These are phyloP conservation scores for Boletus huronensis DNA, from an alignment of 768 basidiomycete species.

Conservation along the genomic window DNA sequence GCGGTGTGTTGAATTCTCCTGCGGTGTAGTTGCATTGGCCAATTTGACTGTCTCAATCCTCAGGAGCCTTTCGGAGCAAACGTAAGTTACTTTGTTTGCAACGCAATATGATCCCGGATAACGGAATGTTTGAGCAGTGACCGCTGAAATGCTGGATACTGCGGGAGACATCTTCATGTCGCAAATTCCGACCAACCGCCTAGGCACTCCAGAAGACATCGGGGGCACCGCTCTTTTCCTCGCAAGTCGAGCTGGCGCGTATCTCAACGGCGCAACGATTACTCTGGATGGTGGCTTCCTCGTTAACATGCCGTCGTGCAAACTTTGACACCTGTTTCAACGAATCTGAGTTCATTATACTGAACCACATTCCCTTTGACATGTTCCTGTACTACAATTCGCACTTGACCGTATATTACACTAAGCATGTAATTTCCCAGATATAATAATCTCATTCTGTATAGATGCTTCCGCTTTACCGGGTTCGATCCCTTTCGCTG, in stretches of 20 bases:
- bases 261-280: slow-evolving; percentile 62
- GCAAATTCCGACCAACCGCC: slow-evolving; percentile 46
- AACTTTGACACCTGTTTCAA: slow-evolving; percentile 23
- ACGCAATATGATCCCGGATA: neutral
- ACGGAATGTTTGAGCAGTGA: slow-evolving; percentile 39
- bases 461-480: neutral
- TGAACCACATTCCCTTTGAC: neutral
- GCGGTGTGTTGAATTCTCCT: slow-evolving; percentile 36
- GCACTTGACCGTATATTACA: slow-evolving; percentile 5
- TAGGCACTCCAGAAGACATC: slow-evolving; percentile 64
- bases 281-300: slow-evolving; percentile 58
- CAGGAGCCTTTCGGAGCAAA: slow-evolving; percentile 43
- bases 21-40: neutral
- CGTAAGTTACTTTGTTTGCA: slow-evolving; percentile 23
- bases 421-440: neutral
- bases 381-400: neutral
- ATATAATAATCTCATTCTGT: slow-evolving; percentile 1
- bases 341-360: neutral
- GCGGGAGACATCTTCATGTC: slow-evolving; percentile 42
- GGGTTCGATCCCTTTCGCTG: neutral
- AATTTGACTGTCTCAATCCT: neutral
- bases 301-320: slow-evolving; percentile 37
- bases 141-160: slow-evolving; percentile 47
- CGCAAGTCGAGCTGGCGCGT: slow-evolving; percentile 55
- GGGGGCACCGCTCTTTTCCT: slow-evolving; percentile 62